Conservation (phyloP, 768 basidiomycete species). For the Russula sp. region DNA sequence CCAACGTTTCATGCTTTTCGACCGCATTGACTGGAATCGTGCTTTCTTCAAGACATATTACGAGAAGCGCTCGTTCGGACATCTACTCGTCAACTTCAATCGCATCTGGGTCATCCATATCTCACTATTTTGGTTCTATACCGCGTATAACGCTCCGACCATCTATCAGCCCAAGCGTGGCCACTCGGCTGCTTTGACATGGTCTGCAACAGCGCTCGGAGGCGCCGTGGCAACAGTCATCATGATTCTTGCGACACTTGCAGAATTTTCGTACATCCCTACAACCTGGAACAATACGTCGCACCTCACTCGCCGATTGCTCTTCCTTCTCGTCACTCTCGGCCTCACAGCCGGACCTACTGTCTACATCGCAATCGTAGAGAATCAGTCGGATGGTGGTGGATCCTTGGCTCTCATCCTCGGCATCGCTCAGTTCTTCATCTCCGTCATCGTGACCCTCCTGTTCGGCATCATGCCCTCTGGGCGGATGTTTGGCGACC, state of each 20-base stretch:
- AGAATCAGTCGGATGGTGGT: conserved; percentile 45
- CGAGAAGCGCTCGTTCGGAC: conserved; percentile 94
- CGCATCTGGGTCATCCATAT: conserved; percentile 99
- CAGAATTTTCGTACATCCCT: conserved; percentile 96
- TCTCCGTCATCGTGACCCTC: conserved; percentile 79
- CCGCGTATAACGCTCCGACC: conserved; percentile 85
- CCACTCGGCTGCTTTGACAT: conserved; percentile 73
- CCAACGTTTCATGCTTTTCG: conserved; percentile 95
- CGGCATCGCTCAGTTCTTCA: conserved; percentile 94
- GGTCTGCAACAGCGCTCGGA: conserved; percentile 92
- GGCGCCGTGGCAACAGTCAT: conserved; percentile 94
- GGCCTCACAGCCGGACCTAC: conserved; percentile 90
- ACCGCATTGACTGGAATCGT: conserved; percentile 92
- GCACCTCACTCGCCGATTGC: conserved; percentile 83
- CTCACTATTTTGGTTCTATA: conserved; percentile 94
- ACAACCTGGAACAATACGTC: conserved; percentile 99
- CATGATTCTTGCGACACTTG: conserved; percentile 91
- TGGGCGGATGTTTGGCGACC: conserved; percentile 97
- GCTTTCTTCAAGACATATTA: conserved; percentile 99
- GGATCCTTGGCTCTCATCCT: conserved; percentile 83
- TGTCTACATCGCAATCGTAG: conserved; percentile 87
- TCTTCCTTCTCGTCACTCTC: conserved; percentile 88
- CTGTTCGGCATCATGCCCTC: conserved; percentile 91
- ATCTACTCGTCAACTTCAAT: conserved; percentile 98
- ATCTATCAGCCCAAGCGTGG: conserved; percentile 54